Conservation (phyloP, 805 yeast genomes). For the Saccharomycopsis capsularis region DNA sequence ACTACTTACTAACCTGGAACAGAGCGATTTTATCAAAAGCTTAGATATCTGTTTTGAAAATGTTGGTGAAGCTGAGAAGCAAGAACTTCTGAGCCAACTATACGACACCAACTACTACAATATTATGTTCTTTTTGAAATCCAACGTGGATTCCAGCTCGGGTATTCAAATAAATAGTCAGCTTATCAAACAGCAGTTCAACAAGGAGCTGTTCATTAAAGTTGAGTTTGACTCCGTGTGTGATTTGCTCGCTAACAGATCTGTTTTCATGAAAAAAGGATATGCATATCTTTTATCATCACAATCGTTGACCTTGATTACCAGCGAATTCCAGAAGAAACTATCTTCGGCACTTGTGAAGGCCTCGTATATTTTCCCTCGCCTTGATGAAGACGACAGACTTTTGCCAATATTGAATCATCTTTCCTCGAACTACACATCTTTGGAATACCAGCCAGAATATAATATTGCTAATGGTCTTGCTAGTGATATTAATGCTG, state of each 20-base stretch:
- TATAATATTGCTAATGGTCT: constrained; percentile 25
- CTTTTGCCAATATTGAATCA: constrained; percentile 77
- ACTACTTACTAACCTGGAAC: constrained; percentile 41
- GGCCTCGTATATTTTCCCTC: constrained; percentile 73
- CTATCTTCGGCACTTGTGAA: constrained; percentile 47
- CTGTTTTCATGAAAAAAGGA: constrained; percentile 61
- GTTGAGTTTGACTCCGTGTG: constrained; percentile 83
- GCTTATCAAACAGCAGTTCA: constrained; percentile 36
- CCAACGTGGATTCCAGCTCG: constrained; percentile 25
- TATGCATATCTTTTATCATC: constrained; percentile 66
- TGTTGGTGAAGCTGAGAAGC: constrained; percentile 57
- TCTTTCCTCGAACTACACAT: constrained; percentile 63
- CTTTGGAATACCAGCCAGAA: constrained; percentile 36
- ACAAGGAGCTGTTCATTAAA: constrained; percentile 64
- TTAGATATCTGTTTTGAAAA: constrained; percentile 67
- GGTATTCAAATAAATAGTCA: constrained; percentile 14
- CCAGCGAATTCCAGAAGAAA: constrained; percentile 56
- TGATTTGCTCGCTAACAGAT: constrained; percentile 67
- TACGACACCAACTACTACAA: constrained; percentile 46
- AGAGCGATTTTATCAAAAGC: constrained; percentile 57
- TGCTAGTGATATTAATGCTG: constrained; percentile 51
- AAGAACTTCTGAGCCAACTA: constrained; percentile 40
- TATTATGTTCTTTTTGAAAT: constrained; percentile 33
- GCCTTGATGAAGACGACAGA: constrained; percentile 88
- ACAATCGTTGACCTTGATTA: constrained; percentile 58